Percentiles rank a stretch among this genome's conserved stretches.
phyloP scores from a whole-genome alignment of 176 grass and related monocot genomes.

The Triticum dicoccoides region DNA sequence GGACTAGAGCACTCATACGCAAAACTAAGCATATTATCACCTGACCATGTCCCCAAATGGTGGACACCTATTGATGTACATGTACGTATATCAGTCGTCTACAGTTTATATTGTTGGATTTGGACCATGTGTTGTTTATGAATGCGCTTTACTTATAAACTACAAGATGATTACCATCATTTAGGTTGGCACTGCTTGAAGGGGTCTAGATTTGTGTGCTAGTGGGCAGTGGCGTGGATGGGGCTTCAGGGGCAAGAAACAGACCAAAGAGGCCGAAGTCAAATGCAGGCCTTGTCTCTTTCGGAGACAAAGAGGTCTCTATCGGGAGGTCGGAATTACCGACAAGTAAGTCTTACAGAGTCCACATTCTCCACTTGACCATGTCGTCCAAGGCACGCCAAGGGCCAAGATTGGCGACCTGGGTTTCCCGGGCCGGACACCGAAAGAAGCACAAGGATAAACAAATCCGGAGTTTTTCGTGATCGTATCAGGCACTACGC shows the following conservation, averaged over 20 bases:
- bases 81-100: background rate
- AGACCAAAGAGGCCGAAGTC: background rate
- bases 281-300: background rate
- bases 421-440: background rate
- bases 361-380: slow-evolving; percentile 30
- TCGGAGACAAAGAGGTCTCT: slow-evolving; percentile 19
- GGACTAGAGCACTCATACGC: slow-evolving; percentile 1
- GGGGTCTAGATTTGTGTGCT: background rate
- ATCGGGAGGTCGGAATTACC: slow-evolving; percentile 23
- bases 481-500: too few species aligned
- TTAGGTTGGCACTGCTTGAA: background rate
- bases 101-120: background rate
- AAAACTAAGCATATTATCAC: slow-evolving; percentile 30
- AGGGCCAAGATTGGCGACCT: slow-evolving; percentile 4
- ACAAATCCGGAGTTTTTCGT: too few species aligned
- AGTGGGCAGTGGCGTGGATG: background rate
- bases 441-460: background rate
- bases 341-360: slow-evolving; percentile 29
- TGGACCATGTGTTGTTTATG: background rate
- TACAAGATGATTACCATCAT: background rate
- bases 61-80: background rate
- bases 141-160: background rate
- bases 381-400: slow-evolving; percentile 39
- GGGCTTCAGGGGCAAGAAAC: background rate
- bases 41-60: slow-evolving; percentile 3